Evolutionary conservation across 116 monocot species (phyloP).

Genomic region (Zostera marina): DNA sequence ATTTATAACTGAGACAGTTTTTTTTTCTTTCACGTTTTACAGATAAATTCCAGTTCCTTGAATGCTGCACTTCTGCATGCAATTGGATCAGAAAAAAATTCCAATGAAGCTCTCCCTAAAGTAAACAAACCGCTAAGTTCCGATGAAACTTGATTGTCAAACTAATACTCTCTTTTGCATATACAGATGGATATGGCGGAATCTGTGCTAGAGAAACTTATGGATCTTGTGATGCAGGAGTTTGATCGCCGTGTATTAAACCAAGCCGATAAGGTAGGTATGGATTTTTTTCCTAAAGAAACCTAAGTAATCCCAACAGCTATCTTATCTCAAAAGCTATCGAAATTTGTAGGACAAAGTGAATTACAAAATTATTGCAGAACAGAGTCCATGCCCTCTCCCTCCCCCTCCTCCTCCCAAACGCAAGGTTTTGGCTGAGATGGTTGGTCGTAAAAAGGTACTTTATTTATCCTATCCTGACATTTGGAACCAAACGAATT

Average conservation of each 20-base stretch:
- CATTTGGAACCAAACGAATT: not conserved
- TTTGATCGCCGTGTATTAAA: constrained; percentile 49
- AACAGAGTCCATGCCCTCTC: not conserved
- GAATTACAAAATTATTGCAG: not conserved
- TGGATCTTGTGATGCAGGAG: constrained; percentile 33
- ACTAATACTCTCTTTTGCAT: constrained; percentile 1
- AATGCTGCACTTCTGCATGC: constrained; percentile 46
- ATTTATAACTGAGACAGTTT: no score
- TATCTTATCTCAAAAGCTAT: not conserved
- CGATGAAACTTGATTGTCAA: not conserved
- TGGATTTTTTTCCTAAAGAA: not conserved
- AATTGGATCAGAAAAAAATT: constrained; percentile 59
- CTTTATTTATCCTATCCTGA: not conserved
- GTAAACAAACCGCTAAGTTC: no score
- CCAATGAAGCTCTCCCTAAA: constrained; percentile 79
- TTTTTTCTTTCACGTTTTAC: constrained; percentile 3
- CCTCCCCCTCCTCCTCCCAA: not conserved
- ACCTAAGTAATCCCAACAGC: not conserved
- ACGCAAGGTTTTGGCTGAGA: constrained; percentile 9
- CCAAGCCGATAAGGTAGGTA: constrained; percentile 61
- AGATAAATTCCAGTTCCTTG: constrained; percentile 44
- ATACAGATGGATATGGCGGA: constrained; percentile 75
- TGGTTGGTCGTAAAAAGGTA: constrained; percentile 7
- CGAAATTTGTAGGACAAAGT: constrained; percentile 1
- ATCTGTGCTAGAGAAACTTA: constrained; percentile 61